A percentile compares a stretch with the other conserved stretches of the same genome.
Evolutionary conservation across 345 rosid species (phyloP).

Genomic region (Brassica incana): DNA sequence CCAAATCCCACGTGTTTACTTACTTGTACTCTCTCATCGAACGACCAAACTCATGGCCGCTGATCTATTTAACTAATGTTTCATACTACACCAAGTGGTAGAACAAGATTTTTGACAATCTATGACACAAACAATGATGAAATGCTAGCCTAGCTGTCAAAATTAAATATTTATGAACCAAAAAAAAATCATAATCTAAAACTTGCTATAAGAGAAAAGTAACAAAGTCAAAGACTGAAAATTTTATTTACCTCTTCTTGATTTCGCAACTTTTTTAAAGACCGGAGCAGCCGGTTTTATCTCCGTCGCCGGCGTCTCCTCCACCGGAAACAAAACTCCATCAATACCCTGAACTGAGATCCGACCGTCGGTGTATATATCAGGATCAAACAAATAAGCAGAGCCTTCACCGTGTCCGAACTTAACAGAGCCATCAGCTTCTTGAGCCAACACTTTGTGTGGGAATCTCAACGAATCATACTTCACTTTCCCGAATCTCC

Average conservation of each 20-base stretch:
- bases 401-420: slow-evolving; percentile 78
- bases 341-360: slow-evolving; percentile 96
- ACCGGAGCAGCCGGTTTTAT: slow-evolving; percentile 22
- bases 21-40: slow-evolving; percentile 27
- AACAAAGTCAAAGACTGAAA: slow-evolving; percentile 5
- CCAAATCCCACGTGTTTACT: slow-evolving; percentile 36
- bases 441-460: slow-evolving; percentile 80
- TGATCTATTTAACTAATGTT: slow-evolving; percentile 20
- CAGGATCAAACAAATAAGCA: slow-evolving; percentile 92
- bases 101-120: background rate
- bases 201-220: background rate
- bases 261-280: slow-evolving; percentile 61
- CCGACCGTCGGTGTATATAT: slow-evolving; percentile 87
- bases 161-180: slow-evolving; percentile 1
- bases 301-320: slow-evolving; percentile 44
- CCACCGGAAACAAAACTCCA: slow-evolving; percentile 71
- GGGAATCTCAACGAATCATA: slow-evolving; percentile 91
- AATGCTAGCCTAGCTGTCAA: slow-evolving; percentile 17
- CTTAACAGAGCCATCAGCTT: slow-evolving; percentile 95
- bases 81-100: background rate
- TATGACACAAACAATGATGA: slow-evolving; percentile 14
- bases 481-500: slow-evolving; percentile 82
- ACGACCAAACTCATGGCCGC: slow-evolving; percentile 23
- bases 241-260: slow-evolving; percentile 71
- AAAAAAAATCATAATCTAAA: background rate